Conservation (phyloP, 1,139 yeast genomes). For the Hemisphaericaspora subhashii region DNA sequence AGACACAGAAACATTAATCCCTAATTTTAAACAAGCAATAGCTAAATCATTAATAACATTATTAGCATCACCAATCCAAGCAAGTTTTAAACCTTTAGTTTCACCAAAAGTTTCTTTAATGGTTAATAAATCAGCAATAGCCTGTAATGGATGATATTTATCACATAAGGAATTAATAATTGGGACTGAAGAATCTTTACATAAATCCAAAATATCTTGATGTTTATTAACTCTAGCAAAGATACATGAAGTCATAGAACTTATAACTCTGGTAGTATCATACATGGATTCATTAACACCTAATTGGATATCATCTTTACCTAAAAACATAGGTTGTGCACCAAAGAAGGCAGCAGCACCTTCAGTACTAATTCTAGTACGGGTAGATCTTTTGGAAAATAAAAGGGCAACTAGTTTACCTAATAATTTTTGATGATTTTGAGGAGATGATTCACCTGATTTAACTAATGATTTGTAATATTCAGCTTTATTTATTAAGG, state of each 20-base stretch:
- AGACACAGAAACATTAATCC: slow-evolving; percentile 81
- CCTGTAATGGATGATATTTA: slow-evolving; percentile 90
- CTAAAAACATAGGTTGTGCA: slow-evolving; percentile 94
- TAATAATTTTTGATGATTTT: slow-evolving; percentile 55
- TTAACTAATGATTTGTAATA: slow-evolving; percentile 59
- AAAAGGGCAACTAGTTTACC: slow-evolving; percentile 84
- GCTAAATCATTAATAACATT: slow-evolving; percentile 93
- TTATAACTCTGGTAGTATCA: slow-evolving; percentile 84
- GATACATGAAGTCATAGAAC: slow-evolving; percentile 92
- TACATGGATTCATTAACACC: slow-evolving; percentile 91
- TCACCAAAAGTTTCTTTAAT: slow-evolving; percentile 73
- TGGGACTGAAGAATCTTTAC: slow-evolving; percentile 79
- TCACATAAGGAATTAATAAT: slow-evolving; percentile 93
- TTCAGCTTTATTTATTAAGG: slow-evolving; percentile 68
- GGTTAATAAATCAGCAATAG: slow-evolving; percentile 86
- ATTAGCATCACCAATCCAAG: slow-evolving; percentile 97
- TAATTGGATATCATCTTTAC: slow-evolving; percentile 92
- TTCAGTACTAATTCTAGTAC: slow-evolving; percentile 92
- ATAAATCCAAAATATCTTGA: slow-evolving; percentile 74
- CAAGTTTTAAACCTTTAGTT: slow-evolving; percentile 66
- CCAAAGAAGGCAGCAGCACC: slow-evolving; percentile 95
- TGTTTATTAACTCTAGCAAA: slow-evolving; percentile 94
- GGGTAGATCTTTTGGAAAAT: slow-evolving; percentile 88
- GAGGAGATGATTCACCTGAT: slow-evolving; percentile 46
- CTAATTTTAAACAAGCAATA: slow-evolving; percentile 84